Conservation (phyloP, 169 alveolate species). For the Prorocentrum cordatum region DNA sequence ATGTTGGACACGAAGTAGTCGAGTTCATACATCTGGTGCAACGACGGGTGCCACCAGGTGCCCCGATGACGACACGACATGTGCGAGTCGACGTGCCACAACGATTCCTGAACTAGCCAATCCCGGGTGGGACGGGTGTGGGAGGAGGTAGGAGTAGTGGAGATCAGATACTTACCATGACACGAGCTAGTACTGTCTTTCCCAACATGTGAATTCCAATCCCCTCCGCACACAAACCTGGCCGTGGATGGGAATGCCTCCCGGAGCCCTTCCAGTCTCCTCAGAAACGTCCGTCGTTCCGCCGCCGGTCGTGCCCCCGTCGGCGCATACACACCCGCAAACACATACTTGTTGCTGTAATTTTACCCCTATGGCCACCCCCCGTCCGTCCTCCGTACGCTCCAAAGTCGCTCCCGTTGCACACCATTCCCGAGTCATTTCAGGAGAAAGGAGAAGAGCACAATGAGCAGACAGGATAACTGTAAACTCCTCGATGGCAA, state of each 20-base stretch:
- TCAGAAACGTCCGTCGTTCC: not conserved
- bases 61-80: not conserved
- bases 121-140: too few relatives aligned
- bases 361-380: not conserved
- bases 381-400: not conserved
- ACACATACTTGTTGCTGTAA: not conserved
- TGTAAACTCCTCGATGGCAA: not conserved
- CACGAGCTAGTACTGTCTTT: too few relatives aligned
- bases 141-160: too few relatives aligned
- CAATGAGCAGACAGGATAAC: not conserved
- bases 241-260: not conserved
- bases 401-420: not conserved
- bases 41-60: not conserved
- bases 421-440: not conserved
- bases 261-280: not conserved
- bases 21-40: not conserved
- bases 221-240: not conserved
- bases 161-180: too few relatives aligned
- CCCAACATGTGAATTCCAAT: not conserved
- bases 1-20: not conserved
- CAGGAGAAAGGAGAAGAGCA: not conserved
- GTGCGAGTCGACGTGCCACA: not conserved
- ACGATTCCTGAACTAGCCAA: too few relatives aligned
- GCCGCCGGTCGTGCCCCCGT: not conserved
- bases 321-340: not conserved